Base-by-base conservation (phyloP, 257 asterid genomes). In the Nicotiana sylvestris region DNA sequence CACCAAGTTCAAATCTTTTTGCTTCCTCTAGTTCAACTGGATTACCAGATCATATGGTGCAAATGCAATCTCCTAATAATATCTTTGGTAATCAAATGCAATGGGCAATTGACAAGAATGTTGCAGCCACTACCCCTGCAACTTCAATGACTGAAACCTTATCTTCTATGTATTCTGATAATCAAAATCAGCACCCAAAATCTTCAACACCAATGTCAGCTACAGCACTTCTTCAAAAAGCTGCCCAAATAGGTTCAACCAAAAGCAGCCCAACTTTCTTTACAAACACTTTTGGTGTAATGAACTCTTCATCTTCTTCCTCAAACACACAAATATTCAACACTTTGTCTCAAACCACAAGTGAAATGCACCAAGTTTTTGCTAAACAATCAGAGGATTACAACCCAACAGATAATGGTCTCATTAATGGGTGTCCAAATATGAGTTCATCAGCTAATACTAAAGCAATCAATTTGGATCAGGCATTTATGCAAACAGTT, bases 201-300 rank as follows among this genome's bases (percentile, higher is more conserved):
- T 83, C 92, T 5, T 62, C 89, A 0, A 85, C 85, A 0, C 88
- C 94, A 9, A 92, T 91, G 97, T 95, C 98, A 0, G 99, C 99
- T 0, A 95, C 99, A 2, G 97, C 99, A 4, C 95, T 95, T 10
- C 90, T 95, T 0, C 99, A 92, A 35, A 93, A 89, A 80, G 99
- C 98, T 4, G 95, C 99, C 16, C 98, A 93, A 69, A 93, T 95
- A 90, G 99, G 99, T 4, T 91, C 98, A 4, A 87, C 94, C 1
- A 86, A 87, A 53, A 91, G 95, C 88, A 85, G 74, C 27, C 89
- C 95, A 1, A 49, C 83, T 0, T 90, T 89, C 83, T 89, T 88
- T 67, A 89, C 90, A 16, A 89, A 87, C 87, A 53, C 89, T 18
- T 66, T 91, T 5, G 97, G 98, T 0, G 85, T 87, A 39, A 91